These are phyloP conservation scores for Pichia sp. DNA, from an alignment of 1,139 yeast genomes.

Conservation along the genomic window DNA sequence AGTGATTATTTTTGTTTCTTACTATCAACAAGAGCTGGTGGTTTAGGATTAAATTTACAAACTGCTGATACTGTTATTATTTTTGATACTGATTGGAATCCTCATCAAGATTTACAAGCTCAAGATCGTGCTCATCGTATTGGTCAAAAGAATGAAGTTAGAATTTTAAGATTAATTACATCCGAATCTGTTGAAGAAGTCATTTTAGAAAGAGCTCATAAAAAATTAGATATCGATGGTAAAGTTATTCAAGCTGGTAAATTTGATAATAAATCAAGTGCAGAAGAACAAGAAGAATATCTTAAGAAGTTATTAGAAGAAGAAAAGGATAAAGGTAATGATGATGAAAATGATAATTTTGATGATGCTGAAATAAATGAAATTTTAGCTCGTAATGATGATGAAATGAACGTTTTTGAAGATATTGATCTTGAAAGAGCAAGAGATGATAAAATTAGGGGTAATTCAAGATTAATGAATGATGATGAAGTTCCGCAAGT, in stretches of 20 bases:
- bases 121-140: slow-evolving; percentile 89
- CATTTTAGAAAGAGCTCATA: slow-evolving; percentile 75
- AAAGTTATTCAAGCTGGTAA: slow-evolving; percentile 87
- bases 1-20: slow-evolving; percentile 75
- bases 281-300: slow-evolving; percentile 78
- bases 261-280: slow-evolving; percentile 73
- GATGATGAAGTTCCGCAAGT: slow-evolving; percentile 63
- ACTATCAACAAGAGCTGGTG: slow-evolving; percentile 85
- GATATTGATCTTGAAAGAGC: slow-evolving; percentile 55
- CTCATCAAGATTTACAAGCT: slow-evolving; percentile 88
- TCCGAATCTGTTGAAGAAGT: slow-evolving; percentile 81
- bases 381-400: slow-evolving; percentile 61
- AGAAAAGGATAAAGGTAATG: slow-evolving; percentile 55
- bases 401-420: slow-evolving; percentile 49
- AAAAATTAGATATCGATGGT: slow-evolving; percentile 79
- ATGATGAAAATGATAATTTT: slow-evolving; percentile 49
- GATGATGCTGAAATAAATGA: slow-evolving; percentile 71
- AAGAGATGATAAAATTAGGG: slow-evolving; percentile 23
- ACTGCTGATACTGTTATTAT: slow-evolving; percentile 86
- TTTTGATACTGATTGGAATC: slow-evolving; percentile 88
- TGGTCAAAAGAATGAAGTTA: slow-evolving; percentile 82
- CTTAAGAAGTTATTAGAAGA: slow-evolving; percentile 64
- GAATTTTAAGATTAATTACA: slow-evolving; percentile 73
- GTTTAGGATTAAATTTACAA: slow-evolving; percentile 77
- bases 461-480: slow-evolving; percentile 45